Evolutionary conservation across 805 yeast species (phyloP).

Genomic region (Candida insectorum): DNA sequence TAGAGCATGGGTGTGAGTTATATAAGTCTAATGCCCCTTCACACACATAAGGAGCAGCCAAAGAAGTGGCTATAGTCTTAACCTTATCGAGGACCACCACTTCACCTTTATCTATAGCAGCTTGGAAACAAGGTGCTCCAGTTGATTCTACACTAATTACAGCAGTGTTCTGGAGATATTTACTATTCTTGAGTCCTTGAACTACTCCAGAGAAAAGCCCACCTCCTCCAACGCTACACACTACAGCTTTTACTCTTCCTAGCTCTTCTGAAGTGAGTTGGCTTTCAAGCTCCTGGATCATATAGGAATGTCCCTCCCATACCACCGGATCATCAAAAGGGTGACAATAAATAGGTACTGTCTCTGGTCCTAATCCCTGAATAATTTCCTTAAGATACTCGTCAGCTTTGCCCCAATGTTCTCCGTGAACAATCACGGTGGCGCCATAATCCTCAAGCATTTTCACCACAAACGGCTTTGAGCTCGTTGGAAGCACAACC

Average conservation of each 20-base stretch:
- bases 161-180: conserved; percentile 14
- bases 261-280: conserved; percentile 16
- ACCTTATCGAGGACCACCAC: conserved; percentile 17
- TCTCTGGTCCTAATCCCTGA: conserved; percentile 7
- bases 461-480: conserved; percentile 18
- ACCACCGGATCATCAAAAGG: conserved; percentile 28
- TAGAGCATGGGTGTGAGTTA: conserved; percentile 11
- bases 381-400: conserved; percentile 16
- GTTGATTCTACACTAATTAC: conserved; percentile 26
- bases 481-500: conserved; percentile 24
- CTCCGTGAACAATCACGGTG: conserved; percentile 19
- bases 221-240: conserved; percentile 35
- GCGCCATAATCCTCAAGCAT: conserved; percentile 20
- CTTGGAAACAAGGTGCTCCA: conserved; percentile 21
- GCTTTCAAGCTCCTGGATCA: conserved; percentile 23
- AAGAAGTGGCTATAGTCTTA: conserved; percentile 23
- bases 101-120: conserved; percentile 18
- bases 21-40: conserved; percentile 16
- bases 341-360: conserved; percentile 25
- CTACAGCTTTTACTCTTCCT: conserved; percentile 21
- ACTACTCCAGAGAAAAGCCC: conserved; percentile 29
- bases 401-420: conserved; percentile 34
- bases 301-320: conserved; percentile 28
- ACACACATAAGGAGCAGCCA: conserved; percentile 28
- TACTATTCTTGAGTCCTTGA: conserved; percentile 18